Evolutionary conservation across 75 land plant species (phyloP).

Genomic region (Picea glauca): DNA sequence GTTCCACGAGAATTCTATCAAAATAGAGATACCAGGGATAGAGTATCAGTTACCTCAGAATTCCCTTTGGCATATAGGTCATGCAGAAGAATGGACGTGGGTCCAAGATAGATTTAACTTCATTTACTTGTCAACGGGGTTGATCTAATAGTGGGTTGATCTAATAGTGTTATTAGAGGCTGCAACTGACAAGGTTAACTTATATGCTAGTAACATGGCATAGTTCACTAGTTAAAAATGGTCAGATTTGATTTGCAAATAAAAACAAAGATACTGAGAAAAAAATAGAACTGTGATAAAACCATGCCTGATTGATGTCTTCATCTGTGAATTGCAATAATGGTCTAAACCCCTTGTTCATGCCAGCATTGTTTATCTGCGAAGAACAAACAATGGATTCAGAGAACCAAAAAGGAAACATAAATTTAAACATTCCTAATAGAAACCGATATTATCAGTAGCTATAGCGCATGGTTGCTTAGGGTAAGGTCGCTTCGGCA

Average conservation of each 20-base stretch:
- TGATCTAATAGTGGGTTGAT: background rate
- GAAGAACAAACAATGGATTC: background rate
- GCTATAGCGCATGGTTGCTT: background rate
- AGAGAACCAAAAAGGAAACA: background rate
- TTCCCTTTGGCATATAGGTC: too few relatives aligned
- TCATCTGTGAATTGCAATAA: slow-evolving; percentile 83
- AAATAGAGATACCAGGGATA: too few relatives aligned
- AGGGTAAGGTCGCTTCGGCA: background rate
- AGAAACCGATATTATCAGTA: background rate
- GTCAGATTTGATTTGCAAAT: background rate
- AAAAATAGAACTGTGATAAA: slow-evolving; percentile 4
- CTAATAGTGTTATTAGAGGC: background rate
- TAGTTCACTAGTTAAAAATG: background rate
- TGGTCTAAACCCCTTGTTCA: slow-evolving; percentile 95
- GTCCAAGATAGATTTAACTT: background rate
- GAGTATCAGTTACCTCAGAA: too few relatives aligned
- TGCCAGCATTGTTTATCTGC: slow-evolving; percentile 98
- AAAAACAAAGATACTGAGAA: background rate
- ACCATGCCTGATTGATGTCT: slow-evolving; percentile 78
- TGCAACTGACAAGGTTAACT: background rate
- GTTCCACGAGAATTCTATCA: too few relatives aligned
- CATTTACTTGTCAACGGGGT: background rate
- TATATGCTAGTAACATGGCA: background rate
- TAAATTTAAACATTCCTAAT: background rate
- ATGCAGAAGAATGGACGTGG: too few relatives aligned